phyloP scores from a whole-genome alignment of 2,329 filamentous ascomycete species.

The Fusarium pseudoanthophilum region DNA sequence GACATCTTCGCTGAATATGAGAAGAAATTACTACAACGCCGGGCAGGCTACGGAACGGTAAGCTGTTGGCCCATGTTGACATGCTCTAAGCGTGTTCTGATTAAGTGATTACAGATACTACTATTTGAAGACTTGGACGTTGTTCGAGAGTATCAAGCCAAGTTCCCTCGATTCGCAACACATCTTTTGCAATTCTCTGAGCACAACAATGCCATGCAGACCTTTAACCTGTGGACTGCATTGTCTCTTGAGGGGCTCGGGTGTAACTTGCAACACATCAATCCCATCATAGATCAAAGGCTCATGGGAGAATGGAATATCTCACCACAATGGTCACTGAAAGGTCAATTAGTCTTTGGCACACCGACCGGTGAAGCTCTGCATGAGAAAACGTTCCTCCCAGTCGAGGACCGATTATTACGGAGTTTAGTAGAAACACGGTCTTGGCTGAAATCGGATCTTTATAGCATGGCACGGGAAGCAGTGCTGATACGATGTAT shows the following conservation, averaged over 20 bases:
- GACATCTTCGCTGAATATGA: constrained; percentile 2
- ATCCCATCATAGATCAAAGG: constrained; percentile 20
- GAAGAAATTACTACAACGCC: constrained; percentile 13
- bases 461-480: background rate
- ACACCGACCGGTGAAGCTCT: background rate
- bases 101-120: background rate
- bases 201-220: constrained; percentile 24
- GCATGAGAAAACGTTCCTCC: constrained; percentile 2
- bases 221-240: constrained; percentile 23
- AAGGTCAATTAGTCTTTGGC: constrained; percentile 27
- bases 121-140: constrained; percentile 25
- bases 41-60: constrained; percentile 10
- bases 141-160: constrained; percentile 7
- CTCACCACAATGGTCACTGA: constrained; percentile 22
- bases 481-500: background rate
- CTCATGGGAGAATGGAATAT: constrained; percentile 18
- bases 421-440: too few relatives aligned
- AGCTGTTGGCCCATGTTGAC: background rate
- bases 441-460: background rate
- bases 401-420: background rate
- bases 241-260: constrained; percentile 15
- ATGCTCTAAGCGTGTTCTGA: too few relatives aligned
- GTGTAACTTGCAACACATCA: constrained; percentile 24
- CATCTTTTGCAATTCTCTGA: constrained; percentile 25
- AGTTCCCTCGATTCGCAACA: constrained; percentile 1